Base-by-base conservation (phyloP, 495 filamentous ascomycete genomes). In the Chaetomium tenue region DNA sequence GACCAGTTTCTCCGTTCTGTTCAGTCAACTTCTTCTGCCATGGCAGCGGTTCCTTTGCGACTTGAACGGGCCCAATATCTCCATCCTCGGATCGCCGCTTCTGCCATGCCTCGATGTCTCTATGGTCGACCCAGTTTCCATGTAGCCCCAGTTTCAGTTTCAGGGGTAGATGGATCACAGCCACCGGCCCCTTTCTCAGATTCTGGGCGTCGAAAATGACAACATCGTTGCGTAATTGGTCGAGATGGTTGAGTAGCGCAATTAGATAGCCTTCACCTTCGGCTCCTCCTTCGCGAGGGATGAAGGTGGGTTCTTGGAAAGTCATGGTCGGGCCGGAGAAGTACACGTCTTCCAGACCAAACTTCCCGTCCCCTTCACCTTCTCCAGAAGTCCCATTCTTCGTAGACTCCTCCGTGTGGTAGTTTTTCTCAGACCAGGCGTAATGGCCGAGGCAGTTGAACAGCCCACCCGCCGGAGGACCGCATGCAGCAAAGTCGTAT, bases 271-370 rank as follows among this genome's bases (percentile, higher is more conserved):
- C 84, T 65, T 86, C 83, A 3, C 82, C 85, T 64, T 86, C 84
- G 4, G 58, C 68, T 0, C 71, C 72, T 7, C 75, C 77, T 0
- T 70, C 64, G 60, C 73, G 74, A 0, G 84, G 84, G 37, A 86
- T 81, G 64, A 86, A 86, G 0, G 82, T 78, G 0, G 85, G 84
- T 63, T 86, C 84, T 63, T 87, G 84, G 66, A 85, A 82, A 3
- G 81, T 79, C 60, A 75, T 77, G 0, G 78, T 82, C 47, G 79
- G 78, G 0, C 81, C 81, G 20, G 80, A 71, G 63, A 78, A 84
- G 61, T 78, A 84, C 12, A 76, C 72, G 58, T 78, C 76, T 40
- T 79, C 67, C 0, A 65, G 61, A 7, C 73, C 70, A 16, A 48
- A 69, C 63, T 71, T 71, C n/a, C 63, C 65, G 12, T 63, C 30